A percentile compares a stretch with the other conserved stretches of the same genome.
Evolutionary conservation across 129 eudicot genomes (phyloP).

Genomic region (Flaveria bidentis): DNA sequence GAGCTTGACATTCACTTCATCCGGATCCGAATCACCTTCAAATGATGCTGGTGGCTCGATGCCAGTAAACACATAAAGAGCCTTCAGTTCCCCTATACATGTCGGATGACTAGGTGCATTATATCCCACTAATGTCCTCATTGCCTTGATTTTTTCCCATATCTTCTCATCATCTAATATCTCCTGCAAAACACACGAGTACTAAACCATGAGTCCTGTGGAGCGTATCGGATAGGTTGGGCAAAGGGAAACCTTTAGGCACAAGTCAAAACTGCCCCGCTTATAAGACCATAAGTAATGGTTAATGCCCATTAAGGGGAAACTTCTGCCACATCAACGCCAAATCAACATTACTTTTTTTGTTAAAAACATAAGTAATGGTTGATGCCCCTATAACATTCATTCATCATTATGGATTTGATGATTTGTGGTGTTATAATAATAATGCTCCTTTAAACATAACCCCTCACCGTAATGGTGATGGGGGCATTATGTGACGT

Average conservation of each 20-base stretch:
- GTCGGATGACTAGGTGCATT: constrained; percentile 35
- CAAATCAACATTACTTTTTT: too few relatives aligned
- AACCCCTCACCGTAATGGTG: too few relatives aligned
- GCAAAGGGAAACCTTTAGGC: not conserved
- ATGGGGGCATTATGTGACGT: too few relatives aligned
- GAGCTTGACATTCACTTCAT: constrained; percentile 46
- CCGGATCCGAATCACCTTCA: constrained; percentile 23
- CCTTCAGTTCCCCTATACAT: constrained; percentile 59
- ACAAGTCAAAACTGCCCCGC: not conserved
- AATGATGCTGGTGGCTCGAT: constrained; percentile 66
- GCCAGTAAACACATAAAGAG: constrained; percentile 71
- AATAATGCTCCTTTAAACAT: too few relatives aligned
- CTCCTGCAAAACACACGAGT: constrained; percentile 28
- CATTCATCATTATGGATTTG: too few relatives aligned
- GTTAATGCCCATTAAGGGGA: too few relatives aligned
- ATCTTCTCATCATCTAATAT: constrained; percentile 42
- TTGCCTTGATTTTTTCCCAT: constrained; percentile 66
- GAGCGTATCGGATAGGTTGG: too few relatives aligned
- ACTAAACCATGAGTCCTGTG: not conserved
- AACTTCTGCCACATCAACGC: too few relatives aligned
- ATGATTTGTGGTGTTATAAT: too few relatives aligned
- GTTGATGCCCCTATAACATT: too few relatives aligned
- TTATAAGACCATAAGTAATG: too few relatives aligned
- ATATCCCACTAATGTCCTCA: constrained; percentile 72
- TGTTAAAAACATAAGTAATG: too few relatives aligned